These are phyloP conservation scores for Orbilia oligospora DNA, from an alignment of 2,329 filamentous ascomycete species.

Conservation along the genomic window DNA sequence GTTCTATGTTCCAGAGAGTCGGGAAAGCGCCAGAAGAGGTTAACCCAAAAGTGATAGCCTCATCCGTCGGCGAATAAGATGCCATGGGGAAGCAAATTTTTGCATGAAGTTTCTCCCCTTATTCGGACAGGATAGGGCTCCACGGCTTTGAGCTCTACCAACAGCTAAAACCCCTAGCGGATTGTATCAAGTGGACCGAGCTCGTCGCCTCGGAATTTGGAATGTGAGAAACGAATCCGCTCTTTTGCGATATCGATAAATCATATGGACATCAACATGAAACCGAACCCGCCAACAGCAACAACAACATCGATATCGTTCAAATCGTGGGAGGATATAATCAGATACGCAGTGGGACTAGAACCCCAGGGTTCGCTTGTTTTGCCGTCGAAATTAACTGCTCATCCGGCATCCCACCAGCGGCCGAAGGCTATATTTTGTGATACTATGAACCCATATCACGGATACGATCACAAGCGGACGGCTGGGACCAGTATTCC, in stretches of 20 bases:
- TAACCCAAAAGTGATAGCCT: conserved; percentile 37
- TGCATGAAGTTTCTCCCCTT: conserved; percentile 45
- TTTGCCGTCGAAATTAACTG: conserved; percentile 58
- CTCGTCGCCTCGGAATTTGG: conserved; percentile 31
- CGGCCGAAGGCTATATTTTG: conserved; percentile 47
- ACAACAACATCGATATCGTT: background rate
- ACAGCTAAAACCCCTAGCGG: background rate
- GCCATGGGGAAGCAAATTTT: conserved; percentile 57
- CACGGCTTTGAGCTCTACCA: conserved; percentile 23
- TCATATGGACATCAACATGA: conserved; percentile 1
- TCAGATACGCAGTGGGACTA: background rate
- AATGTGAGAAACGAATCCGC: conserved; percentile 19
- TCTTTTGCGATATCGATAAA: conserved; percentile 12
- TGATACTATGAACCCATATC: conserved; percentile 31
- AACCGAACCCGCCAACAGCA: conserved; percentile 6
- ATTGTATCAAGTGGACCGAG: conserved; percentile 27
- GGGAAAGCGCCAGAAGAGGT: conserved; percentile 35
- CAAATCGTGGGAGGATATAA: conserved; percentile 5
- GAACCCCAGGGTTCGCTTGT: conserved; percentile 46
- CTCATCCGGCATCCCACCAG: conserved; percentile 36
- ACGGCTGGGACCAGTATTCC: conserved; percentile 7
- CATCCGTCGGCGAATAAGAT: conserved; percentile 48
- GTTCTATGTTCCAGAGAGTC: conserved; percentile 34
- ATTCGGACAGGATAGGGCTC: conserved; percentile 21
- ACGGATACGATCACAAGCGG: conserved; percentile 44